Conservation (phyloP, 2,329 filamentous ascomycete species). For the Cercospora citrullina region DNA sequence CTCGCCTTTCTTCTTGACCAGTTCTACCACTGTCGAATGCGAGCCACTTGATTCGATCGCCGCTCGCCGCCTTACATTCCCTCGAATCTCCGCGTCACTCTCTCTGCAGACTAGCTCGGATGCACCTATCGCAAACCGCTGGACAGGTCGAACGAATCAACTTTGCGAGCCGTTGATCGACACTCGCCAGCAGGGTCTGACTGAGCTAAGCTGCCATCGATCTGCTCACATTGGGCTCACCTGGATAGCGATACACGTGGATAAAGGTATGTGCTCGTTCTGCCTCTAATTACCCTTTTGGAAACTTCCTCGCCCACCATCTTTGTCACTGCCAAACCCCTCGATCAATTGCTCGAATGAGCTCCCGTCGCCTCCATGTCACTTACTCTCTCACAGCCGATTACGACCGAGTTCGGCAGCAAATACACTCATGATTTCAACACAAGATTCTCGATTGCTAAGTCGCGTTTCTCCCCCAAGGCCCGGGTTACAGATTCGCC, state of each 20-base stretch:
- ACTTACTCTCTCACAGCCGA: conserved; percentile 53
- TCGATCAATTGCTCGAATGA: conserved; percentile 22
- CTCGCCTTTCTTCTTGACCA: conserved; percentile 2
- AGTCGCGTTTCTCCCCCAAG: conserved; percentile 45
- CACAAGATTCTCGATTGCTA: conserved; percentile 43
- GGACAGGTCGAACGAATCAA: conserved; percentile 24
- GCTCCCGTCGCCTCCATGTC: conserved; percentile 43
- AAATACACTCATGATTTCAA: conserved; percentile 52
- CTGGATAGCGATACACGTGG: conserved; percentile 17
- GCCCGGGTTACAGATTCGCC: conserved; percentile 41
- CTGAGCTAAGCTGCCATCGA: conserved; percentile 25
- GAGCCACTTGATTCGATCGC: conserved; percentile 23
- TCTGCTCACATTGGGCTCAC: conserved; percentile 20
- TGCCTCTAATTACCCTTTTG: not conserved
- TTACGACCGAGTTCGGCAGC: conserved; percentile 50
- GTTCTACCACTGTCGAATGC: not conserved
- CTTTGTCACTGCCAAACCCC: conserved; percentile 5
- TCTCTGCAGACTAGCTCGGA: conserved; percentile 26
- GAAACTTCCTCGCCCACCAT: not conserved
- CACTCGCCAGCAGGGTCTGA: conserved; percentile 24
- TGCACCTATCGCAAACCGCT: conserved; percentile 19
- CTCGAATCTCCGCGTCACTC: conserved; percentile 28
- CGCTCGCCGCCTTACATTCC: conserved; percentile 24
- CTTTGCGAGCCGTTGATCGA: conserved; percentile 23
- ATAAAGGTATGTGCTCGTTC: conserved; percentile 7